phyloP scores from a whole-genome alignment of 352 stramenopile genomes.

The Globisporangium okanoganense region DNA sequence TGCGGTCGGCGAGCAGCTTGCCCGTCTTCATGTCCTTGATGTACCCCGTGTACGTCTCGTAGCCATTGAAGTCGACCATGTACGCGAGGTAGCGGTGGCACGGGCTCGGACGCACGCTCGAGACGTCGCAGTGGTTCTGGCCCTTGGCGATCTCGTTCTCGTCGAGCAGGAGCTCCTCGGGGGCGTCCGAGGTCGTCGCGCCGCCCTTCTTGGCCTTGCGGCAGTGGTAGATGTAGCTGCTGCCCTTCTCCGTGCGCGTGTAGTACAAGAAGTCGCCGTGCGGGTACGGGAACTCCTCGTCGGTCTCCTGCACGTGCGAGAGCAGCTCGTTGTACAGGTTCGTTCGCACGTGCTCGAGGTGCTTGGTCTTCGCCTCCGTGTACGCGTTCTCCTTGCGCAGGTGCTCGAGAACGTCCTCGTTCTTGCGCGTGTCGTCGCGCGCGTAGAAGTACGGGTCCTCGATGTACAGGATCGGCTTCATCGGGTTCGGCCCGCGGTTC shows the following conservation, averaged over 20 bases:
- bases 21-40: conserved; percentile 84
- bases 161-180: conserved; percentile 93
- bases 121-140: conserved; percentile 83
- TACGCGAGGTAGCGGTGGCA: conserved; percentile 93
- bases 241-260: conserved; percentile 84
- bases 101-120: conserved; percentile 74
- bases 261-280: conserved; percentile 87
- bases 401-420: conserved; percentile 90
- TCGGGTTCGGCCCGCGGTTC: conserved; percentile 81
- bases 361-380: conserved; percentile 79
- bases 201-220: conserved; percentile 55
- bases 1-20: conserved; percentile 61
- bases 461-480: conserved; percentile 88
- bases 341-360: conserved; percentile 77
- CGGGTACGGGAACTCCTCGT: conserved; percentile 79
- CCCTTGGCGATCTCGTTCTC: conserved; percentile 90
- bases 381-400: conserved; percentile 94
- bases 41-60: conserved; percentile 92
- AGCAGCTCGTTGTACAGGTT: conserved; percentile 94
- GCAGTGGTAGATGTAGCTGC: conserved; percentile 76
- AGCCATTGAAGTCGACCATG: conserved; percentile 92
- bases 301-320: conserved; percentile 86
- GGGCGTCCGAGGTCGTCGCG: conserved; percentile 35
- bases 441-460: conserved; percentile 96
- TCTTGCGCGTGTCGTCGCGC: conserved; percentile 91